Conservation (phyloP, 2,329 filamentous ascomycete genomes). For the Calycina herbarum region DNA sequence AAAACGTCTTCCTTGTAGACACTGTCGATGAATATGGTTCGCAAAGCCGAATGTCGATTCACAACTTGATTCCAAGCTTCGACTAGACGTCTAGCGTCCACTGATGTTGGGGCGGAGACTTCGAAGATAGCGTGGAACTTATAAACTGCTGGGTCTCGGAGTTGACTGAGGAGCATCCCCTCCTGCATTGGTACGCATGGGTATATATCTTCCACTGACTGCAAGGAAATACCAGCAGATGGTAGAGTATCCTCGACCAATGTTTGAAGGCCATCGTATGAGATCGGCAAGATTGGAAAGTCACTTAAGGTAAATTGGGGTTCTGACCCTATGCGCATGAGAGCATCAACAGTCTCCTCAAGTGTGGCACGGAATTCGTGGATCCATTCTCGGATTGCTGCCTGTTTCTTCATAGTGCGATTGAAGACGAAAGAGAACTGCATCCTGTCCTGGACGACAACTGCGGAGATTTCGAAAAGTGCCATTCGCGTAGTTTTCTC, state of each 20-base stretch:
- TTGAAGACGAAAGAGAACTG: constrained; percentile 18
- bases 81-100: constrained; percentile 26
- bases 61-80: constrained; percentile 20
- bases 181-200: constrained; percentile 24
- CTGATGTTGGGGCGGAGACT: constrained; percentile 5
- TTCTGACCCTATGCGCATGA: background rate
- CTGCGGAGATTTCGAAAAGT: constrained; percentile 19
- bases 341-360: background rate
- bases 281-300: constrained; percentile 19
- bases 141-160: constrained; percentile 16
- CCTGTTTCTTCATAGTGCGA: constrained; percentile 11
- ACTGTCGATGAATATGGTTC: constrained; percentile 26
- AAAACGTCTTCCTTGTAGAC: constrained; percentile 21
- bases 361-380: constrained; percentile 19
- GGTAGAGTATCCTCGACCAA: constrained; percentile 33
- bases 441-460: constrained; percentile 11
- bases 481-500: constrained; percentile 8
- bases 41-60: constrained; percentile 13
- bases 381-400: constrained; percentile 16
- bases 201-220: constrained; percentile 24
- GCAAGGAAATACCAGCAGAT: background rate
- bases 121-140: constrained; percentile 18
- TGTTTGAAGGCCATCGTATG: constrained; percentile 10
- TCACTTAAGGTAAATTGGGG: constrained; percentile 15
- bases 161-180: constrained; percentile 21